These are phyloP conservation scores for Venturiaceae sp. DNA, from an alignment of 2,329 filamentous ascomycete genomes.

Conservation along the genomic window DNA sequence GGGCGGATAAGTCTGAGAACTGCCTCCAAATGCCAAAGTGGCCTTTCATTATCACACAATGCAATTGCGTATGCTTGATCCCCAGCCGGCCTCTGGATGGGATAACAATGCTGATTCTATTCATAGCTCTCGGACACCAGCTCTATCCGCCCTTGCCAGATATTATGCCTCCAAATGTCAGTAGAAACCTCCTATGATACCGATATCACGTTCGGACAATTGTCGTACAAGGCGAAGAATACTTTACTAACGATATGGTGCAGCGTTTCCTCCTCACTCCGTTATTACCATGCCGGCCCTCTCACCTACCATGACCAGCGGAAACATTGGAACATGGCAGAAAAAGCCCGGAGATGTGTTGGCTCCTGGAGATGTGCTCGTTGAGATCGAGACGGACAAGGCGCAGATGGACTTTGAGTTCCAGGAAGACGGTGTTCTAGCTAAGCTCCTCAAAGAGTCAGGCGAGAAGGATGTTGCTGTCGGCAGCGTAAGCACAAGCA, in stretches of 20 bases:
- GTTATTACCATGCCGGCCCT: constrained; percentile 96
- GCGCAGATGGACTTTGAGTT: constrained; percentile 99
- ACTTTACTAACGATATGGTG: constrained; percentile 23
- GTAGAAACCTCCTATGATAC: constrained; percentile 13
- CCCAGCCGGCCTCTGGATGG: neutral
- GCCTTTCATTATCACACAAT: neutral
- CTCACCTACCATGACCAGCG: constrained; percentile 93
- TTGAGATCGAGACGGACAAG: constrained; percentile 99
- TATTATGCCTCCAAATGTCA: constrained; percentile 63
- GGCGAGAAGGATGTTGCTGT: constrained; percentile 92
- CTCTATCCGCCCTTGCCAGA: constrained; percentile 50
- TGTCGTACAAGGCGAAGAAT: neutral
- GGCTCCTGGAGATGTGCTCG: constrained; percentile 84
- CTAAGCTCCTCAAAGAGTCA: constrained; percentile 85
- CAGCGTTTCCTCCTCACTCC: constrained; percentile 90
- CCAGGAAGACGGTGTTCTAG: constrained; percentile 93
- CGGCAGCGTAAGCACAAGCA: constrained; percentile 66
- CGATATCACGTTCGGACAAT: neutral
- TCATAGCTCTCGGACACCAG: constrained; percentile 34
- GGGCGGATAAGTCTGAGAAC: constrained; percentile 3
- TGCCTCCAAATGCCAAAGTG: neutral
- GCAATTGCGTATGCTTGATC: neutral
- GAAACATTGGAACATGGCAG: constrained; percentile 96
- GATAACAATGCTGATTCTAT: neutral
- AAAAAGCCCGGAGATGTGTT: constrained; percentile 90